These are phyloP conservation scores for Sporothrix inflata DNA, from an alignment of 2,329 filamentous ascomycete genomes.

Conservation along the genomic window DNA sequence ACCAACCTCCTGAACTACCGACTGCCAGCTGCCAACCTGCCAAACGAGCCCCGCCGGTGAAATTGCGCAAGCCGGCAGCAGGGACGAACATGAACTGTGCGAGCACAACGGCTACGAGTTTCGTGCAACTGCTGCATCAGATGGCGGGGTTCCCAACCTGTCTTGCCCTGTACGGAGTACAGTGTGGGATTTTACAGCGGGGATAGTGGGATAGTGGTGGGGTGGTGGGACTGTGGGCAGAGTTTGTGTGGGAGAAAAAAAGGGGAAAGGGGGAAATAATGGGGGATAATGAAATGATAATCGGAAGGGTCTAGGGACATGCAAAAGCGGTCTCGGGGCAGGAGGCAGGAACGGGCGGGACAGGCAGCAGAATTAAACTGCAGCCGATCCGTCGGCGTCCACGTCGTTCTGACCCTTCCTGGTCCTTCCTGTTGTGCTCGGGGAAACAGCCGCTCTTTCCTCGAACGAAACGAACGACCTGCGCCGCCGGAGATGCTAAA, in stretches of 20 bases:
- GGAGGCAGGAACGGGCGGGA: background rate
- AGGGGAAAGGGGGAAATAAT: background rate
- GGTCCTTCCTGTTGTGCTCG: constrained; percentile 5
- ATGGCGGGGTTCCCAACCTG: background rate
- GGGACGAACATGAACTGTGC: background rate
- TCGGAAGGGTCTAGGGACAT: background rate
- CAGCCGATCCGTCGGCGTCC: constrained; percentile 8
- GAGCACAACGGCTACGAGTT: background rate
- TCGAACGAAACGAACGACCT: background rate
- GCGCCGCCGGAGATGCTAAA: constrained; percentile 1
- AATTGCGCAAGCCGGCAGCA: constrained; percentile 2
- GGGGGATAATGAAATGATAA: constrained; percentile 2
- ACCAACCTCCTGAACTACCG: background rate
- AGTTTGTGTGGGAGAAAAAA: constrained; percentile 8
- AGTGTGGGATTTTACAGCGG: background rate
- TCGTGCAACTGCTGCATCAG: background rate
- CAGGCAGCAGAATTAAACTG: constrained; percentile 4
- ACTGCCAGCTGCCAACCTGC: background rate
- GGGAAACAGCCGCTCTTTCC: constrained; percentile 20
- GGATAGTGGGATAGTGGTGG: background rate
- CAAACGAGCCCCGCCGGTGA: background rate
- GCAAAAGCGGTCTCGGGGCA: background rate
- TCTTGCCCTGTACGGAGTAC: background rate
- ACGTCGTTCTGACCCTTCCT: background rate
- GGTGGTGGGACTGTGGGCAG: constrained; percentile 4